Percentiles rank a stretch among this genome's conserved stretches.
Evolutionary conservation across 176 grass and related monocot genomes (phyloP).

Genomic region (Chrysopogon serrulatus): DNA sequence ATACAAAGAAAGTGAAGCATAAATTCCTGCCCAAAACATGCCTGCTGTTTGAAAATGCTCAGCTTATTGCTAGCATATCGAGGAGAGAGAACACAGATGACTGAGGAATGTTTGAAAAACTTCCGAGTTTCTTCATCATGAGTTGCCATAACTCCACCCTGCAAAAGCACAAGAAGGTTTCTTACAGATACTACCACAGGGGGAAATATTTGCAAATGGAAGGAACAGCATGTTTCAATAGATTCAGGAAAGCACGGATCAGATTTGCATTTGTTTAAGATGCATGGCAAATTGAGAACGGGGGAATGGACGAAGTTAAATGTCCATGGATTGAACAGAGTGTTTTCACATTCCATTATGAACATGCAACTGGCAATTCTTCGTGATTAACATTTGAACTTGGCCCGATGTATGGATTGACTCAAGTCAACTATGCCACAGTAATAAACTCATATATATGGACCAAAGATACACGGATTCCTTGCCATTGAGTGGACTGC

Average conservation of each 20-base stretch:
- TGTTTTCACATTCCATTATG: background rate
- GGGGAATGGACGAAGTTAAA: slow-evolving; percentile 1
- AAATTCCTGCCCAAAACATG: slow-evolving; percentile 34
- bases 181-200: background rate
- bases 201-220: slow-evolving; percentile 2
- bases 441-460: background rate
- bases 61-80: slow-evolving; percentile 95
- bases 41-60: slow-evolving; percentile 97
- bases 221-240: background rate
- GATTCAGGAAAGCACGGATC: background rate
- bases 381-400: background rate
- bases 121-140: slow-evolving; percentile 96
- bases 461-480: background rate
- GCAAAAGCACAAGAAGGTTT: slow-evolving; percentile 22
- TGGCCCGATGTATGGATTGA: background rate
- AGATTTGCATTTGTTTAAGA: background rate
- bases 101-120: slow-evolving; percentile 97
- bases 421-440: background rate
- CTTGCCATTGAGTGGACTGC: background rate
- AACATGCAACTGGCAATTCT: background rate
- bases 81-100: slow-evolving; percentile 89
- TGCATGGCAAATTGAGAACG: background rate
- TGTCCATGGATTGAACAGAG: background rate
- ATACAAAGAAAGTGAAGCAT: background rate
- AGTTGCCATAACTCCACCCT: slow-evolving; percentile 94